Conservation (phyloP, 352 stramenopile genomes). For the Phytophthora vignae region DNA sequence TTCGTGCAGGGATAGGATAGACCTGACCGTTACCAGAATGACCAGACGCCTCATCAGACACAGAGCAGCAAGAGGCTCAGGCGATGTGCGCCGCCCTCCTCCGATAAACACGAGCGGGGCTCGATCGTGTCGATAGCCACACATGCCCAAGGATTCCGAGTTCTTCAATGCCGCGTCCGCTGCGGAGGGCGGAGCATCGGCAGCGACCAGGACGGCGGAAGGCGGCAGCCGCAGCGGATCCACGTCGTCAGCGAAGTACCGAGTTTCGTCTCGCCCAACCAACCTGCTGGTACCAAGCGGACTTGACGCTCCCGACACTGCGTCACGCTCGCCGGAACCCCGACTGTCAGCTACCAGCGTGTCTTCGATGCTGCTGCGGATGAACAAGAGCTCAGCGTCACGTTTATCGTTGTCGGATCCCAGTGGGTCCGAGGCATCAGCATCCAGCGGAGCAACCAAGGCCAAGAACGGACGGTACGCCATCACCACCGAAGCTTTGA, state of each 20-base stretch:
- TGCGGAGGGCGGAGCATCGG: conserved; percentile 1
- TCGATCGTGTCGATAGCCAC: not conserved
- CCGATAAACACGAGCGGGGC: conserved; percentile 9
- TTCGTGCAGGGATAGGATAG: not conserved
- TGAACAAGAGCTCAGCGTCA: conserved; percentile 37
- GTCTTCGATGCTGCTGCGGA: conserved; percentile 32
- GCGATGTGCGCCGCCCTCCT: conserved; percentile 8
- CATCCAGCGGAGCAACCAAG: conserved; percentile 9
- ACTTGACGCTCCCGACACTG: conserved; percentile 2
- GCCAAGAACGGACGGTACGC: conserved; percentile 24
- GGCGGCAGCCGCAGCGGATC: conserved; percentile 6
- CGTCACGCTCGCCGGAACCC: conserved; percentile 11
- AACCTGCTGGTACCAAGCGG: conserved; percentile 11
- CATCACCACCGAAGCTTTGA: conserved; percentile 4
- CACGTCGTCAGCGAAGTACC: conserved; percentile 31
- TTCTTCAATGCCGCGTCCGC: conserved; percentile 28
- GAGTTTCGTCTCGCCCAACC: conserved; percentile 20
- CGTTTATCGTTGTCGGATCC: conserved; percentile 16
- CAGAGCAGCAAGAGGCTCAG: conserved; percentile 1
- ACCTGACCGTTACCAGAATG: conserved; percentile 27
- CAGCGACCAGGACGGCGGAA: conserved; percentile 8
- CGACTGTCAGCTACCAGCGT: conserved; percentile 21
- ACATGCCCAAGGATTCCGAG: conserved; percentile 29
- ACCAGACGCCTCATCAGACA: conserved; percentile 3
- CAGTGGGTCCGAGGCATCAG: conserved; percentile 4